Conservation (phyloP, 352 stramenopile genomes). For the Detonula confervacea region DNA sequence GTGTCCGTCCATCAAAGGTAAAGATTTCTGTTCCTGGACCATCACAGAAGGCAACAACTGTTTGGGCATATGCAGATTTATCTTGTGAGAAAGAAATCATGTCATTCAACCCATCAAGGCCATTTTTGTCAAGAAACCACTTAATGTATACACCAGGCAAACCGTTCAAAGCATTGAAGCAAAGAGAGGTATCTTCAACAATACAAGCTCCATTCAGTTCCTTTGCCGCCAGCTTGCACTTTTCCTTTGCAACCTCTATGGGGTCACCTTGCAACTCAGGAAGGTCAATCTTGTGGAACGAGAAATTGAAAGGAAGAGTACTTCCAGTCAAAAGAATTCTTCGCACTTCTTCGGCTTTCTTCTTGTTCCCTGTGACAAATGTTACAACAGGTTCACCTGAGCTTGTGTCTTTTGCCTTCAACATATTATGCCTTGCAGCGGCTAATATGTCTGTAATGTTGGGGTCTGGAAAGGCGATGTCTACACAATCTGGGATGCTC, state of each 20-base stretch:
- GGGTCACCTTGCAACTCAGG: constrained; percentile 83
- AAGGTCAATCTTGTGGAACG: constrained; percentile 81
- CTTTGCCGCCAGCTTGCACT: constrained; percentile 77
- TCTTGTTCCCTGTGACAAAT: constrained; percentile 87
- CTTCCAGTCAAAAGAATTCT: constrained; percentile 56
- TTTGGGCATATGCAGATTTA: constrained; percentile 95
- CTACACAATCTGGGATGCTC: constrained; percentile 36
- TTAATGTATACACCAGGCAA: constrained; percentile 97
- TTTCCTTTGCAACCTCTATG: constrained; percentile 82
- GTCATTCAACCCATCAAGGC: constrained; percentile 92
- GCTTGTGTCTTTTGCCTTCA: neutral
- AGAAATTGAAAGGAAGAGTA: constrained; percentile 67
- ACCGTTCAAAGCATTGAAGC: constrained; percentile 93
- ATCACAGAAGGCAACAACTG: constrained; percentile 91
- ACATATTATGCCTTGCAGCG: constrained; percentile 23
- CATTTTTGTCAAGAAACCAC: constrained; percentile 95
- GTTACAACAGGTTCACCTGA: constrained; percentile 58
- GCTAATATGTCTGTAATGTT: constrained; percentile 44
- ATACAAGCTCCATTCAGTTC: constrained; percentile 89
- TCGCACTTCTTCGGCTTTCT: constrained; percentile 84
- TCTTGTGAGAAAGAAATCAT: constrained; percentile 93
- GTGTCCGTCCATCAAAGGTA: constrained; percentile 92
- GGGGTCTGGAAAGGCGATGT: constrained; percentile 62
- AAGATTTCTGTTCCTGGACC: constrained; percentile 86
- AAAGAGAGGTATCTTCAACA: constrained; percentile 95